Base-by-base conservation (phyloP, 2,329 filamentous ascomycete genomes). In the Colletotrichum godetiae region DNA sequence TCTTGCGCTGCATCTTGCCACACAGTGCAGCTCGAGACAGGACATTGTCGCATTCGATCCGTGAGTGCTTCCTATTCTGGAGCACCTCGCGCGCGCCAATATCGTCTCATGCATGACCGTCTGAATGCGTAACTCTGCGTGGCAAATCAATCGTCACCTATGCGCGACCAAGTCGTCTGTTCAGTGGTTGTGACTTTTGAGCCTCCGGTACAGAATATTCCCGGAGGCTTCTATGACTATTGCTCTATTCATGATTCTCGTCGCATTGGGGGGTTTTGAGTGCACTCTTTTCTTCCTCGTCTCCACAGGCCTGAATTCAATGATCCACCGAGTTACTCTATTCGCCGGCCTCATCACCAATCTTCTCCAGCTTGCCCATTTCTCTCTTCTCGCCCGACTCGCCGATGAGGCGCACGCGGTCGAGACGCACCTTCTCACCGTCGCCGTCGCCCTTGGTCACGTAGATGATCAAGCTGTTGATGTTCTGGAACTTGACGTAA, bases 401-500 rank as follows among this genome's bases (percentile, higher is more conserved):
- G 35, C 97, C 97, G 79, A 98, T 92, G 68, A 98, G 86, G 77
- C 91, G 88, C 76, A 97, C 84, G 64, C 94, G 88, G 83, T 97
- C 94, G 62, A 99, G 83, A 69, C 97, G 92, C 71, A 97, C 92
- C 86, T 94, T 95, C 81, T 98, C 95, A 56, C 92, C 90, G 64
- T 94, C 92, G 22, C 92, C 92, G 67, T 96, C 94, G 2, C 95
- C 95, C 80, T 97, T 92, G 67, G 94, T 93, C 42, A 99, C 92
- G 82, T 98, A 99, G 12, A 99, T 78, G 22, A 97, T 93, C 78
- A 99, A 81, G 74, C 92, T 97, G 73, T 91, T 93, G 67, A 98
- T 93, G 80, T 95, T 97, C 85, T 98, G 97, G 87, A 98, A 99
- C 86, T 98, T 98, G 84, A 99, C 97, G 80, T 96, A 98, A 15